phyloP scores from a whole-genome alignment of 1,284 basidiomycete species.

The Neolentinus lepideus region DNA sequence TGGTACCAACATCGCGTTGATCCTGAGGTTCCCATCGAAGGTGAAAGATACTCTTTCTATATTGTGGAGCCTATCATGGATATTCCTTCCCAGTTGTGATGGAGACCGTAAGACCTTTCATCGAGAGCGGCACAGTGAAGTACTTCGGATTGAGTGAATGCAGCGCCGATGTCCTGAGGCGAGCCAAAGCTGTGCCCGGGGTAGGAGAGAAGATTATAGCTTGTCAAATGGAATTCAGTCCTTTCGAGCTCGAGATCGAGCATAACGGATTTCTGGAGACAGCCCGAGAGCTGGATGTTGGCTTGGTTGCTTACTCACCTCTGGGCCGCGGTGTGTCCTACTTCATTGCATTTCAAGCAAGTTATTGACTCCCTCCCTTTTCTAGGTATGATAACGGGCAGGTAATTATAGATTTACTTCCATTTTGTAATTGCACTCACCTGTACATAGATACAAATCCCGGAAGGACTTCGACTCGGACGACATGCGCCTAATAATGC shows the following conservation, averaged over 20 bases:
- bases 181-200: conserved; percentile 21
- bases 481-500: conserved; percentile 23
- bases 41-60: not conserved
- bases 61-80: not conserved
- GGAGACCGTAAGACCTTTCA: conserved; percentile 27
- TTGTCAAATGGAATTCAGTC: conserved; percentile 37
- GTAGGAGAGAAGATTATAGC: conserved; percentile 25
- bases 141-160: conserved; percentile 38
- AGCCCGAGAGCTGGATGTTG: conserved; percentile 16
- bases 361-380: not conserved
- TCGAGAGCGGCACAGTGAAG: conserved; percentile 29
- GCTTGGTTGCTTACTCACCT: conserved; percentile 32
- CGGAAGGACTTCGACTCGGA: conserved; percentile 26
- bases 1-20: conserved; percentile 32
- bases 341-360: not conserved
- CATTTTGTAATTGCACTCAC: no score
- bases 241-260: conserved; percentile 29
- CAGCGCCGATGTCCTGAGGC: conserved; percentile 32
- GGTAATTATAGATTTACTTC: not conserved
- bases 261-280: conserved; percentile 22
- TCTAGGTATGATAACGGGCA: not conserved
- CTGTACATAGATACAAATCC: not conserved
- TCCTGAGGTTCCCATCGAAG: conserved; percentile 31
- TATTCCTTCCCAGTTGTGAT: conserved; percentile 19
- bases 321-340: conserved; percentile 27